These are phyloP conservation scores for Scalesia atractyloides DNA, from an alignment of 129 eudicot species.

Conservation along the genomic window DNA sequence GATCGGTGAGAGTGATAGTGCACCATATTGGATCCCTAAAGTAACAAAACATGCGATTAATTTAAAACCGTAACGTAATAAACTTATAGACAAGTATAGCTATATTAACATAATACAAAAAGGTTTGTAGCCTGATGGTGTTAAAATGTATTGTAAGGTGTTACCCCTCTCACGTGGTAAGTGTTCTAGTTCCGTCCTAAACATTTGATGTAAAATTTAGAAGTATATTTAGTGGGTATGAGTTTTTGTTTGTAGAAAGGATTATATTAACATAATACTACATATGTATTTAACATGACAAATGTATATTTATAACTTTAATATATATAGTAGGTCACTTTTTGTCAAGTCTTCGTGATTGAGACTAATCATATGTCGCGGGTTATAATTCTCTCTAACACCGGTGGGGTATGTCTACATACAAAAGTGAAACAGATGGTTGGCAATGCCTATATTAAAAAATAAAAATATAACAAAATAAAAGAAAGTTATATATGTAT, in stretches of 20 bases:
- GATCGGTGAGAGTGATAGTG: slow-evolving; percentile 33
- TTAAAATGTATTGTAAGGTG: too few relatives aligned
- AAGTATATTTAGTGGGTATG: too few relatives aligned
- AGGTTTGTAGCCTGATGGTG: too few relatives aligned
- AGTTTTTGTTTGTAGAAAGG: too few relatives aligned
- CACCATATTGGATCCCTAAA: slow-evolving; percentile 20
- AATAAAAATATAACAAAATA: not conserved
- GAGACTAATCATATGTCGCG: slow-evolving; percentile 37
- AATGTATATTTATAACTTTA: not conserved
- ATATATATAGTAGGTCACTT: slow-evolving; percentile 17
- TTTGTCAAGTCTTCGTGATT: slow-evolving; percentile 36
- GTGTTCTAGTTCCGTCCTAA: too few relatives aligned
- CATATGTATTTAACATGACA: not conserved
- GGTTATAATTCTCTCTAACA: slow-evolving; percentile 18
- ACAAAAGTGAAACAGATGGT: slow-evolving; percentile 30
- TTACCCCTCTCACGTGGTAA: too few relatives aligned
- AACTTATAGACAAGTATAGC: too few relatives aligned
- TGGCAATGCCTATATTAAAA: not conserved
- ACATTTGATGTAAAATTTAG: too few relatives aligned
- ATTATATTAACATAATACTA: not conserved
- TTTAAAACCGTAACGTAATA: not conserved
- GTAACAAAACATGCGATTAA: not conserved
- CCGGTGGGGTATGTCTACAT: slow-evolving; percentile 25
- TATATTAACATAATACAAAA: too few relatives aligned
- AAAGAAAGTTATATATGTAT: not conserved